Conservation (phyloP, 2,329 filamentous ascomycete genomes). For the Plectosphaerella plurivora region DNA sequence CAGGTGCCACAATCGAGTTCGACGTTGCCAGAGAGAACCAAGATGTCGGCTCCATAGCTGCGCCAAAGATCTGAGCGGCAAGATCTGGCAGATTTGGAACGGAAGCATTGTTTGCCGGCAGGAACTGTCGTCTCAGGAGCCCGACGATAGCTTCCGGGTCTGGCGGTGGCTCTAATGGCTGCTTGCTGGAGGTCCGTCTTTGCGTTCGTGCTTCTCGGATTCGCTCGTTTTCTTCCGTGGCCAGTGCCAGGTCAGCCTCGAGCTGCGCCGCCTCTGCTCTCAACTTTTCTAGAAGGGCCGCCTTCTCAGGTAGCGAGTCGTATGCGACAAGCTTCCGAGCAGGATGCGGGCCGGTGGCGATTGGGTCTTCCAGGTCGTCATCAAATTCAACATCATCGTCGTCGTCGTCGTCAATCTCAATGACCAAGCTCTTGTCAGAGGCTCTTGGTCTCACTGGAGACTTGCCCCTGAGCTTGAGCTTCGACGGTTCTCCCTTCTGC, state of each 20-base stretch:
- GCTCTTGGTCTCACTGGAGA: not conserved
- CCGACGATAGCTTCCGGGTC: constrained; percentile 34
- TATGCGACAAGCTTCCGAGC: constrained; percentile 35
- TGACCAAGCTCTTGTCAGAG: not conserved
- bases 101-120: constrained; percentile 27
- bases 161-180: constrained; percentile 19
- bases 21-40: constrained; percentile 33
- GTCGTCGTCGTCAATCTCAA: not conserved
- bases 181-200: constrained; percentile 24
- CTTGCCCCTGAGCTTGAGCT: constrained; percentile 11
- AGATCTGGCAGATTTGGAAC: constrained; percentile 19
- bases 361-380: not conserved
- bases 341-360: constrained; percentile 20
- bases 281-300: constrained; percentile 47
- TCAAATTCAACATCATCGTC: not conserved
- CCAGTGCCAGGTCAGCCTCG: constrained; percentile 52
- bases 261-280: constrained; percentile 51
- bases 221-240: constrained; percentile 54
- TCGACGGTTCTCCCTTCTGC: constrained; percentile 6
- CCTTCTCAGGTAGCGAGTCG: constrained; percentile 44
- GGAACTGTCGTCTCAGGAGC: constrained; percentile 35
- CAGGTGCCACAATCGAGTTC: constrained; percentile 10
- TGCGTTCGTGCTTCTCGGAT: constrained; percentile 36
- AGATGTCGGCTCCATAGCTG: constrained; percentile 45
- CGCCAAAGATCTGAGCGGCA: constrained; percentile 39